Base-by-base conservation (phyloP, 768 basidiomycete species). In the Kwoniella heveanensis region DNA sequence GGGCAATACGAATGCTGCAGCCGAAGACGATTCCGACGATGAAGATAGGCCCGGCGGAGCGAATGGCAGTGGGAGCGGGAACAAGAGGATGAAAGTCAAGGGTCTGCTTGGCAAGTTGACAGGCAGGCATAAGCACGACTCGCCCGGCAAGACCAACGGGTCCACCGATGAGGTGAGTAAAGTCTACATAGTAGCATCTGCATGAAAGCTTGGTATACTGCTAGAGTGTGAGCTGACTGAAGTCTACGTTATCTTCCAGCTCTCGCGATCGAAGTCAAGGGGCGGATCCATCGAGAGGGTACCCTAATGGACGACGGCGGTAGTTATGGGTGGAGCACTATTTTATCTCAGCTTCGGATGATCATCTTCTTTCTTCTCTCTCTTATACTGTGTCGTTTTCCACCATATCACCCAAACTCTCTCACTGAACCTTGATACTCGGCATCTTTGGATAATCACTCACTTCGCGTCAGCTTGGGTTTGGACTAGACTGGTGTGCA, bases 91-190 rank as follows among this genome's bases (percentile, higher is more conserved):
- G 52, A 47, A 47, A 44, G 48, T 64, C 1, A 73, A 68, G 49
- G 71, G 71, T 2, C 63, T 73, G 26, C 54, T 73, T 32, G 65
- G 66, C 26, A 68, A 70, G 52, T 56, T 73, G 54, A 62, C 56
- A 10, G 54, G 30, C 10, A 26, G 57, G 26, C 47, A 66, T 32
- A 47, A 53, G 5, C 39, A 54, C 26, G 22, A 54, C 7, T 22
- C 27, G 26, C 32, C 52, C 24, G 26, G 54, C 25, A 19, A 32
- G 29, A 54, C 44, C 13, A 29, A 44, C 26, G 57, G 54, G n/a
- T 68, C 66, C 2, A n/a, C 30, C 24, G 66, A 68, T 46, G 66
- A 68, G 57, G 66, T 68, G 58, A 68, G 62, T 63, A 1, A 27
- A 27, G 8, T 27, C 15, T 24, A 3, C 24, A 26, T 19, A n/a